Percentiles rank a stretch among this genome's conserved stretches.
These are phyloP conservation scores for Euphorbia pulcherrima DNA, from an alignment of 345 rosid species.

Conservation along the genomic window DNA sequence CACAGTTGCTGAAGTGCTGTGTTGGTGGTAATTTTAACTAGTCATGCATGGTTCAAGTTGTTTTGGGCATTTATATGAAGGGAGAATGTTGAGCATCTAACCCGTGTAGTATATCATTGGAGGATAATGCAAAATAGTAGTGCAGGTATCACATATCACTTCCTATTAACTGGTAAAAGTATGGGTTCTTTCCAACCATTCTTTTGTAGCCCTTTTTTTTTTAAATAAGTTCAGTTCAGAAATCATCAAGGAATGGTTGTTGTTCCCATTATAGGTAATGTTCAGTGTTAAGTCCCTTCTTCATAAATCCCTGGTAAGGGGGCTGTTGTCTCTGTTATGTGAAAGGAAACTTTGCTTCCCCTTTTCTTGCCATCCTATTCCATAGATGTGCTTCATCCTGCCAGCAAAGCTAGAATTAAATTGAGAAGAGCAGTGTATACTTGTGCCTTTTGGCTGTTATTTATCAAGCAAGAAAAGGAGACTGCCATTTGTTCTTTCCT, in stretches of 20 bases:
- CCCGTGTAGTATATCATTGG: constrained; percentile 25
- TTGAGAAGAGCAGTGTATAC: constrained; percentile 48
- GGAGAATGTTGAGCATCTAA: constrained; percentile 22
- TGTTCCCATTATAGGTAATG: constrained; percentile 35
- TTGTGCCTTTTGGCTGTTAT: constrained; percentile 44
- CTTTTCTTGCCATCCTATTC: constrained; percentile 33
- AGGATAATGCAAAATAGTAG: constrained; percentile 41
- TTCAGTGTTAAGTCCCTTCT: constrained; percentile 29
- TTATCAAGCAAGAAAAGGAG: constrained; percentile 54
- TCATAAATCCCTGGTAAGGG: constrained; percentile 53
- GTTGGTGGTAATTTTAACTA: constrained; percentile 22
- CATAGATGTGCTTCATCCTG: constrained; percentile 50
- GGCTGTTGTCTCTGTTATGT: constrained; percentile 23
- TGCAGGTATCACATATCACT: constrained; percentile 49
- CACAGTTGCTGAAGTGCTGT: constrained; percentile 7
- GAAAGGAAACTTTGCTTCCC: constrained; percentile 22
- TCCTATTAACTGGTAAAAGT: constrained; percentile 31
- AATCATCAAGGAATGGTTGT: constrained; percentile 20
- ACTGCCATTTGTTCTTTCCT: constrained; percentile 42
- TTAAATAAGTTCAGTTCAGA: constrained; percentile 31
- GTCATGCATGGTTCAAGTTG: constrained; percentile 12
- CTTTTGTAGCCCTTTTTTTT: constrained; percentile 22
- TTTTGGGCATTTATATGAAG: constrained; percentile 16
- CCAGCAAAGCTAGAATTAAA: constrained; percentile 44
- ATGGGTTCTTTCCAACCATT: constrained; percentile 24